Base-by-base conservation (phyloP, 2,329 filamentous ascomycete genomes). In the Trichoderma guizhouense region DNA sequence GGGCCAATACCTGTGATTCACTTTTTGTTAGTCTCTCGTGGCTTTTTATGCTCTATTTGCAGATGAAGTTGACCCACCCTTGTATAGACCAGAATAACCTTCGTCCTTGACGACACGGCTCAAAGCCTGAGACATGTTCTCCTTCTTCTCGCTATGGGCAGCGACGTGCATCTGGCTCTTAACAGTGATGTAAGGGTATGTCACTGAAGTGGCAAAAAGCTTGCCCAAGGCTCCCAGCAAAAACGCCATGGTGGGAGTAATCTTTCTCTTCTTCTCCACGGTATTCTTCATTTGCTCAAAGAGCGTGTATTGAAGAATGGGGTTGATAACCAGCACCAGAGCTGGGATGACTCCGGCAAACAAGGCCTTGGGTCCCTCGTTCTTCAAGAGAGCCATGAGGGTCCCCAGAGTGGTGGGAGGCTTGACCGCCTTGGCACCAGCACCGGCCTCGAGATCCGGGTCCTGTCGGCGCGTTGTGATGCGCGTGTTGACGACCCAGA, bases 161-260 rank as follows among this genome's bases (percentile, higher is more conserved):
- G 95, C 94, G 73, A 99, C 94, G 81, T 99, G 96, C 90, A 97
- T 97, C 80, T 94, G 90, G 83, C 94, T 97, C 90, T 99, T 99
- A 78, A 99, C 92, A 5, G 96, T 99, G 81, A 99, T 98, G 81
- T 99, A 99, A 12, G 96, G 96, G 82, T 99, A 99, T 7, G 96
- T 99, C 78, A 98, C 93, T 73, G 87, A 90, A 3, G 96, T 99
- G 28, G 96, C 96, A 73, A 98, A 91, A 74, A 99, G 87, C 88
- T 99, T 99, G 82, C 96, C 95, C 36, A 98, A 80, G 2, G 96
- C 96, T 74, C 96, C 96, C 3, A 99, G 87, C 79, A 96, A 89
- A 82, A 99, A 99, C 64, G 94, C 94, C 76, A 97, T 89, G 70
- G 90, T 91, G 1, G 95, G 94, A 0, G 93, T 97, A 71, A 98